phyloP scores from a whole-genome alignment of 2,329 filamentous ascomycete species.

The Pseudofabraea citricarpa region DNA sequence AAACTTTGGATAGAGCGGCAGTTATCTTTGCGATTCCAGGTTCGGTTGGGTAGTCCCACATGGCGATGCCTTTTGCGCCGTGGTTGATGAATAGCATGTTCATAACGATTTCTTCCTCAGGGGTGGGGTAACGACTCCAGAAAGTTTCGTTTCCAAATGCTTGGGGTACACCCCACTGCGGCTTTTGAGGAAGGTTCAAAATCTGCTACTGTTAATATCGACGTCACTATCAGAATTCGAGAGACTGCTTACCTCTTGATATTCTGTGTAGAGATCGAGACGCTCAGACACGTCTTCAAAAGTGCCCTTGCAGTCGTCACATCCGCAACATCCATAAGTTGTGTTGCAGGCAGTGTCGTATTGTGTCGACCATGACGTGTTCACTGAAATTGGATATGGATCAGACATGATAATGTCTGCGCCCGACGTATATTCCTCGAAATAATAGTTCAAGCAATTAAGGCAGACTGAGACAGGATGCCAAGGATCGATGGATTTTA shows the following conservation, averaged over 20 bases:
- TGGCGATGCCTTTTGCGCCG: slow-evolving; percentile 39
- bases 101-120: slow-evolving; percentile 38
- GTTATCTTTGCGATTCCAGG: slow-evolving; percentile 29
- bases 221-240: too few species aligned
- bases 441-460: slow-evolving; percentile 45
- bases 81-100: slow-evolving; percentile 39
- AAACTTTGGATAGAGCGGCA: slow-evolving; percentile 30
- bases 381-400: slow-evolving; percentile 39
- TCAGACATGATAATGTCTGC: slow-evolving; percentile 43
- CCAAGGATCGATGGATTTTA: slow-evolving; percentile 40
- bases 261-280: slow-evolving; percentile 32
- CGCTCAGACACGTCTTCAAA: slow-evolving; percentile 37
- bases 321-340: slow-evolving; percentile 45
- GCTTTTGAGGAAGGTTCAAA: slow-evolving; percentile 25
- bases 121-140: slow-evolving; percentile 38
- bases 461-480: slow-evolving; percentile 41
- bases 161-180: slow-evolving; percentile 42
- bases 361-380: slow-evolving; percentile 34
- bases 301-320: slow-evolving; percentile 39
- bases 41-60: slow-evolving; percentile 39
- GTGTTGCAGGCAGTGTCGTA: slow-evolving; percentile 40
- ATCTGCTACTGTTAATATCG: too few species aligned
- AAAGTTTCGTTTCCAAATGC: slow-evolving; percentile 39
- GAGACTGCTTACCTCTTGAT: slow-evolving; percentile 27
- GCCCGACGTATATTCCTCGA: slow-evolving; percentile 37